Conservation (phyloP, 768 basidiomycete species). For the Lanmaoa pseudosensibilis region DNA sequence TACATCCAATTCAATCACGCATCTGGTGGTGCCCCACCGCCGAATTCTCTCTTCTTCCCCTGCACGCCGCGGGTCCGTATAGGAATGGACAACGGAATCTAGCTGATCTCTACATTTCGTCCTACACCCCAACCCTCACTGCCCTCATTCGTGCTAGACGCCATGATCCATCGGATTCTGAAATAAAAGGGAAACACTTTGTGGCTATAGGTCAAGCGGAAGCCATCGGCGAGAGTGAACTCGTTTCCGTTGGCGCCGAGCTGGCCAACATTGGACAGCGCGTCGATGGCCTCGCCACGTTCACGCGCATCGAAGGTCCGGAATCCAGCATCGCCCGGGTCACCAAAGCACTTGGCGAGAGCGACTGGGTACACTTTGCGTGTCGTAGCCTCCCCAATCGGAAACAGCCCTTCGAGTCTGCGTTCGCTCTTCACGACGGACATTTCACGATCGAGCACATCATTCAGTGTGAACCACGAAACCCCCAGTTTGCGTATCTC, state of each 20-base stretch:
- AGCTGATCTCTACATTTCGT: slow-evolving; percentile 5
- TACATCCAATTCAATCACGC: neutral
- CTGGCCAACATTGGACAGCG: neutral
- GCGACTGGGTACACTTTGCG: slow-evolving; percentile 25
- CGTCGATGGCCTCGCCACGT: neutral
- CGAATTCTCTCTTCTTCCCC: neutral
- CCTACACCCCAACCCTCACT: no score
- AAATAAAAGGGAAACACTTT: neutral
- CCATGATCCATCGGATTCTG: neutral
- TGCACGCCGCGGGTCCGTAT: neutral
- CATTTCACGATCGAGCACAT: neutral
- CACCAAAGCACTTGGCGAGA: neutral
- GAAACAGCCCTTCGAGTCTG: no score
- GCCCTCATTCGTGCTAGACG: slow-evolving; percentile 1
- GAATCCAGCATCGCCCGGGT: neutral
- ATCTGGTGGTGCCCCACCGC: neutral
- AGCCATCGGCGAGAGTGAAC: neutral
- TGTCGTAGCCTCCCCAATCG: slow-evolving; percentile 15
- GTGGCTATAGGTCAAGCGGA: slow-evolving; percentile 1
- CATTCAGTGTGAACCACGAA: neutral
- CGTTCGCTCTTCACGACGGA: no score
- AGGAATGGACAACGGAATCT: neutral
- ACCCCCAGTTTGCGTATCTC: neutral
- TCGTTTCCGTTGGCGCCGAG: neutral
- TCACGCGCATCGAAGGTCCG: neutral